A percentile compares a stretch with the other conserved stretches of the same genome.
These are phyloP conservation scores for Leccinum imitatum DNA, from an alignment of 768 basidiomycete species.

Conservation along the genomic window DNA sequence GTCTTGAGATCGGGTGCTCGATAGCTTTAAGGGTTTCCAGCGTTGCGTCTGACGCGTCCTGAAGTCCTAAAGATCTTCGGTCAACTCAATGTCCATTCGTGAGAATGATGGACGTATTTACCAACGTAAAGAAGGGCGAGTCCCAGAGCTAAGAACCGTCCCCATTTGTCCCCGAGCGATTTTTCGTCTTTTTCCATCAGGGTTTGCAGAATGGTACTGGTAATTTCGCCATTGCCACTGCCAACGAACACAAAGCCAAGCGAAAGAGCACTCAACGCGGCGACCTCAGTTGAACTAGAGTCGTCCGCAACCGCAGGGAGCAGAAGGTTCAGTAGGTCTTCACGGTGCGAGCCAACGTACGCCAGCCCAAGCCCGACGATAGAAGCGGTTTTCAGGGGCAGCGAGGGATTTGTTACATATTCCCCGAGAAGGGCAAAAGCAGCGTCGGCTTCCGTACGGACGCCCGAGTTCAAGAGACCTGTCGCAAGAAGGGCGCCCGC, in stretches of 20 bases:
- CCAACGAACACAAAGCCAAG: constrained; percentile 96
- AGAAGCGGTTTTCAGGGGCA: constrained; percentile 80
- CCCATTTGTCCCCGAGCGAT: constrained; percentile 90
- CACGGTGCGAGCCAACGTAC: constrained; percentile 90
- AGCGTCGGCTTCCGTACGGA: constrained; percentile 91
- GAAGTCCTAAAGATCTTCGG: constrained; percentile 58
- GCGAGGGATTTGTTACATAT: constrained; percentile 83
- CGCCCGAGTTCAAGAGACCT: constrained; percentile 85
- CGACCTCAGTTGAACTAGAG: constrained; percentile 81
- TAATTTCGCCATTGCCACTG: constrained; percentile 91
- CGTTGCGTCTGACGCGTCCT: constrained; percentile 92
- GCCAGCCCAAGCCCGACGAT: constrained; percentile 94
- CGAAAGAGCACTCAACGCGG: constrained; percentile 79
- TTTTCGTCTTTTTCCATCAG: constrained; percentile 82
- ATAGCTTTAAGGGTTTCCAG: constrained; percentile 92
- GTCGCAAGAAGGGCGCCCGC: constrained; percentile 94
- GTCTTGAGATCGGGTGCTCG: constrained; percentile 87
- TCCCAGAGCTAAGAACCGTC: constrained; percentile 85
- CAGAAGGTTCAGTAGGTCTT: constrained; percentile 77
- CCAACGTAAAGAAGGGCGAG: constrained; percentile 90
- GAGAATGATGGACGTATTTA: constrained; percentile 34
- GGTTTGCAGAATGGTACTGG: constrained; percentile 84
- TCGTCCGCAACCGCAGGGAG: constrained; percentile 84
- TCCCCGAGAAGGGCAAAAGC: constrained; percentile 89
- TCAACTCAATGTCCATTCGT: constrained; percentile 9